A percentile compares a stretch with the other conserved stretches of the same genome.
These are phyloP conservation scores for Claviceps paspali DNA, from an alignment of 2,329 filamentous ascomycete species.

Conservation along the genomic window DNA sequence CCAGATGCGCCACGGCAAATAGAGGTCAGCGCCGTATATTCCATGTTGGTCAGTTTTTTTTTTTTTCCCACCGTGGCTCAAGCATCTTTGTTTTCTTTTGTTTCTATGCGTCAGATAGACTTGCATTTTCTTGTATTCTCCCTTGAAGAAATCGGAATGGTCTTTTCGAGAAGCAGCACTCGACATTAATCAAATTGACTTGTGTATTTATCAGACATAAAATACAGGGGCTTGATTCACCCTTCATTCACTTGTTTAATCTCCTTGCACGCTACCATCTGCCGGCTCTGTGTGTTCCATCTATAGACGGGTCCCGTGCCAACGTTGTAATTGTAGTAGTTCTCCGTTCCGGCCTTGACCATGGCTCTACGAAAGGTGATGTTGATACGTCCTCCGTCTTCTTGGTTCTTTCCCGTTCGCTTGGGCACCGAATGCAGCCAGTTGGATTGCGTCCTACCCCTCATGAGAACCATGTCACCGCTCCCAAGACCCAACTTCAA, in stretches of 20 bases:
- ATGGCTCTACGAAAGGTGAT: slow-evolving; percentile 64
- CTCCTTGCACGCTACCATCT: slow-evolving; percentile 29
- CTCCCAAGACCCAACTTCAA: slow-evolving; percentile 40
- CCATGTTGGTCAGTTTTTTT: too few species aligned
- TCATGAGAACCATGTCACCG: slow-evolving; percentile 72
- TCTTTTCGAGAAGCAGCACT: too few species aligned
- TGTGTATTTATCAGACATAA: background rate
- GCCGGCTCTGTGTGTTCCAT: slow-evolving; percentile 43
- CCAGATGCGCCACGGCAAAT: slow-evolving; percentile 72
- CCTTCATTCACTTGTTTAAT: slow-evolving; percentile 1
- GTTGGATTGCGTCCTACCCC: slow-evolving; percentile 54
- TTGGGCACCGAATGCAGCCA: slow-evolving; percentile 74
- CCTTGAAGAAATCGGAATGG: too few species aligned
- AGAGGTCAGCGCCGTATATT: too few species aligned
- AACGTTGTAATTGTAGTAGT: slow-evolving; percentile 77
- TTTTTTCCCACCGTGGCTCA: background rate
- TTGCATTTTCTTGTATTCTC: slow-evolving; percentile 6
- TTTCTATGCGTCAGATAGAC: background rate
- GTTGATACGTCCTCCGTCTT: slow-evolving; percentile 53
- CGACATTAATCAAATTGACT: too few species aligned
- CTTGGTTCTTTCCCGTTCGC: slow-evolving; percentile 45
- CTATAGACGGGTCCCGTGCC: slow-evolving; percentile 51
- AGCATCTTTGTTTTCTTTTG: too few species aligned
- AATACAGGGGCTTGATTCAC: too few species aligned
- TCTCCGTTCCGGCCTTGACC: slow-evolving; percentile 58